Evolutionary conservation across 108 stramenopile species (phyloP), one percentile per base, ranked within the genome.

Genomic region (Cyclostephanos invisitatus): DNA sequence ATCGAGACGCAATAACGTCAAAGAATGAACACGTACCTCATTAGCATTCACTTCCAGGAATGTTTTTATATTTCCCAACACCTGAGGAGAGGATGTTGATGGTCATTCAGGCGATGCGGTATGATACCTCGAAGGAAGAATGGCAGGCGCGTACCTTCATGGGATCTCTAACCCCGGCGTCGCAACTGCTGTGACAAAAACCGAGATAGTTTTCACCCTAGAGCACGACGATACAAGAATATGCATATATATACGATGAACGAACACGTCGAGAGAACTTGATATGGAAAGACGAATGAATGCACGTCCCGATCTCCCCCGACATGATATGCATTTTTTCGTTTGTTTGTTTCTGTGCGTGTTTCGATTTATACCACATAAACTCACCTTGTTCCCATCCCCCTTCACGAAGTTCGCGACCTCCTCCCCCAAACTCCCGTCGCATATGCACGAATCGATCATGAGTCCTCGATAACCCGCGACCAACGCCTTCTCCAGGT

Each of bases 391-490:
- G 42, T 58, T 50, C 20, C n/a, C 47, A 7, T 62, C 70, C 37
- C 21, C 40, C 32, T 29, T 48, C 7, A 46, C 17, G 2, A 15
- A 3, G 44, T 46, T 46, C 44, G 12, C 14, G 44, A 15, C 44
- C 15, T 46, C 47, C 49, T 71, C 27, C 40, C 18, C 18, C 9
- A 82, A 14, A 10, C 72, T 58, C 10, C 84, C 85, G 54, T 75
- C 82, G 54, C 91, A 92, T 32, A 84, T 70, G 65, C 91, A 89
- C 56, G 85, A 57, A 66, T 89, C 88, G 0, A 92, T 36, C 72
- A 83, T 84, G 38, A 92, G 67, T 0, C 79, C 87, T 12, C 91
- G 84, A 64, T 86, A 90, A 47, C 91, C 91, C 6, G 83, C 86
- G 40, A 82, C 66, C 29, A 92, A 54, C 1, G 91, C 87, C 46